Evolutionary conservation across 345 rosid genomes (phyloP).

Genomic region (Turritis glabra): DNA sequence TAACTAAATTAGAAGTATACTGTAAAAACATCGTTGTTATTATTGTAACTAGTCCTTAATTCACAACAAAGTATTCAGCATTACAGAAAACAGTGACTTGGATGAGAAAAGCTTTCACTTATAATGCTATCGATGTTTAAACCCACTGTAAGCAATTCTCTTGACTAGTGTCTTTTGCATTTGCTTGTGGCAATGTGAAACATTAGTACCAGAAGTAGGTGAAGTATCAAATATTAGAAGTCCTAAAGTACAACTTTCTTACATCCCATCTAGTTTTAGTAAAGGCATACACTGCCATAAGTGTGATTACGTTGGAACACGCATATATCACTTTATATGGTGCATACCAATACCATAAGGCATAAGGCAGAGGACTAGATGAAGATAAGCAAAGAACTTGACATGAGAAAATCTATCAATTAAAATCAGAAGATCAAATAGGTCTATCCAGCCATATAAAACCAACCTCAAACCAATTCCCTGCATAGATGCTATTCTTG

Average conservation of each 20-base stretch:
- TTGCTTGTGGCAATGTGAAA: background rate
- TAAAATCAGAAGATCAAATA: background rate
- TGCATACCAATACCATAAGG: too few species aligned
- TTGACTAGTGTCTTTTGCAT: background rate
- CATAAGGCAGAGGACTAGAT: slow-evolving; percentile 9
- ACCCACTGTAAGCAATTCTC: background rate
- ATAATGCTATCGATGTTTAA: background rate
- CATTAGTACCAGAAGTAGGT: background rate
- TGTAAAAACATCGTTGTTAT: background rate
- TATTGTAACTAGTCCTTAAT: slow-evolving; percentile 7
- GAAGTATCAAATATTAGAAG: background rate
- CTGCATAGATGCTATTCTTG: slow-evolving; percentile 1
- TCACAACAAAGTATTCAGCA: slow-evolving; percentile 18
- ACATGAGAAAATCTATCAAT: background rate
- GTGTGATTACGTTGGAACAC: slow-evolving; percentile 2
- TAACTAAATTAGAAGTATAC: slow-evolving; percentile 3
- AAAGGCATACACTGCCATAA: slow-evolving; percentile 13
- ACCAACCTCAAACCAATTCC: background rate
- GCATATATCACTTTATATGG: background rate
- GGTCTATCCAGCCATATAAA: background rate
- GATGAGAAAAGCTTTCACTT: slow-evolving; percentile 6
- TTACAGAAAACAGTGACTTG: slow-evolving; percentile 6
- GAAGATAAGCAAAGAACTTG: slow-evolving; percentile 6
- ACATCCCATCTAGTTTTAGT: background rate
- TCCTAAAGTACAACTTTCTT: background rate